Conservation (phyloP, 2,329 filamentous ascomycete species). For the Lecanicillium sp. region DNA sequence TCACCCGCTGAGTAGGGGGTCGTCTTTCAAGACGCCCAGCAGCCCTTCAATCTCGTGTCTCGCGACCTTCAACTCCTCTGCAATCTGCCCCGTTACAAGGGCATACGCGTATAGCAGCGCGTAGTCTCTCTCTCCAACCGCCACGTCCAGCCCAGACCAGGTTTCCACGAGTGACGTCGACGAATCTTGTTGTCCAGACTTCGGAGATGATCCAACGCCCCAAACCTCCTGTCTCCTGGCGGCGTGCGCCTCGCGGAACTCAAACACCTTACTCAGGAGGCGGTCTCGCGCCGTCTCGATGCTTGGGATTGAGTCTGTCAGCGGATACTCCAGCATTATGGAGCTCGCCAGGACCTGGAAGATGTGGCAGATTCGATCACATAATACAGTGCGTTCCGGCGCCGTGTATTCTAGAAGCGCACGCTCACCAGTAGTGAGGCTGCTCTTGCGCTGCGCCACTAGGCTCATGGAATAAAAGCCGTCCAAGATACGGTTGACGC, state of each 20-base stretch:
- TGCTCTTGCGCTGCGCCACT: slow-evolving; percentile 70
- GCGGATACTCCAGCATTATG: slow-evolving; percentile 81
- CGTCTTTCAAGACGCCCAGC: slow-evolving; percentile 45
- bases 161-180: background rate
- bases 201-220: background rate
- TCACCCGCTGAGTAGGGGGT: slow-evolving; percentile 37
- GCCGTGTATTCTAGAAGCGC: slow-evolving; percentile 70
- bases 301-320: slow-evolving; percentile 76
- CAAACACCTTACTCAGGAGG: slow-evolving; percentile 75
- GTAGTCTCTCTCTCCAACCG: slow-evolving; percentile 67
- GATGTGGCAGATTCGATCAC: slow-evolving; percentile 79
- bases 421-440: slow-evolving; percentile 68
- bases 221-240: background rate
- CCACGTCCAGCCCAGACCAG: slow-evolving; percentile 27
- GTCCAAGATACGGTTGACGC: slow-evolving; percentile 75
- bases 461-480: slow-evolving; percentile 91
- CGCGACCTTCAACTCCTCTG: slow-evolving; percentile 52
- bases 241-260: slow-evolving; percentile 63
- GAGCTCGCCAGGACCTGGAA: slow-evolving; percentile 75
- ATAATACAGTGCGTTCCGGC: slow-evolving; percentile 71
- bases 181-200: background rate
- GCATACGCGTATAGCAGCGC: slow-evolving; percentile 89
- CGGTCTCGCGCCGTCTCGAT: slow-evolving; percentile 70
- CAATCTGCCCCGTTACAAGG: slow-evolving; percentile 56
- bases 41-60: slow-evolving; percentile 52